phyloP scores from a whole-genome alignment of 495 filamentous ascomycete genomes.

The Talaromyces ruber region DNA sequence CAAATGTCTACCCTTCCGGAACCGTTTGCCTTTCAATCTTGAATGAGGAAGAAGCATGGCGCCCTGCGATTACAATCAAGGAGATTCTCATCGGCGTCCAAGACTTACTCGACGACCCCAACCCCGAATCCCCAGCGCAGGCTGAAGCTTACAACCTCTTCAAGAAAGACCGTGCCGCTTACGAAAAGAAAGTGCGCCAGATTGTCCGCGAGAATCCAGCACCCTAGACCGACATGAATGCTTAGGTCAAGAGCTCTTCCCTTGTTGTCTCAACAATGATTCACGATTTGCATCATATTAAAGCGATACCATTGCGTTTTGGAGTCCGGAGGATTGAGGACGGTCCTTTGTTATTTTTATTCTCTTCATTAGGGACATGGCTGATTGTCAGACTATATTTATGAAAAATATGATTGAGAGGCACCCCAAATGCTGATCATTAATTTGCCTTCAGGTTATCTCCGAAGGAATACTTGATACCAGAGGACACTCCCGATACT shows the following conservation, averaged over 20 bases:
- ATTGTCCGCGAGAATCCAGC: slow-evolving; percentile 84
- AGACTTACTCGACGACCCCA: slow-evolving; percentile 90
- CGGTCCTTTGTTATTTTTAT: background rate
- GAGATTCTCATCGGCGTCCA: slow-evolving; percentile 95
- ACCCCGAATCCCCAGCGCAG: slow-evolving; percentile 93
- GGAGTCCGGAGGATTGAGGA: background rate
- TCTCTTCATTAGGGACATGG: background rate
- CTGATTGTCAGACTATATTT: no score
- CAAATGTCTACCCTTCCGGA: slow-evolving; percentile 97
- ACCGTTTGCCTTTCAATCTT: slow-evolving; percentile 96
- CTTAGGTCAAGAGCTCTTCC: background rate
- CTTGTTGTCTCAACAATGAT: background rate
- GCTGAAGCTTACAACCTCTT: slow-evolving; percentile 96
- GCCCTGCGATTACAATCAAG: slow-evolving; percentile 95
- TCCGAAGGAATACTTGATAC: no score
- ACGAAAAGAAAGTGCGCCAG: slow-evolving; percentile 77
- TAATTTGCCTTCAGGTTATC: no score
- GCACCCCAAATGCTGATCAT: no score
- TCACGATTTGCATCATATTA: slow-evolving; percentile 1
- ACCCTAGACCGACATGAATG: slow-evolving; percentile 29
- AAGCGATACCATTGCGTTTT: background rate
- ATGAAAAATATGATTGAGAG: no score
- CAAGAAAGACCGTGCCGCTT: slow-evolving; percentile 80
- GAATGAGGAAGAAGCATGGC: slow-evolving; percentile 98
- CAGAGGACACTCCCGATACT: no score